A percentile compares a stretch with the other conserved stretches of the same genome.
These are phyloP conservation scores for Aspergillus clavatus DNA, from an alignment of 2,329 filamentous ascomycete species.

Conservation along the genomic window DNA sequence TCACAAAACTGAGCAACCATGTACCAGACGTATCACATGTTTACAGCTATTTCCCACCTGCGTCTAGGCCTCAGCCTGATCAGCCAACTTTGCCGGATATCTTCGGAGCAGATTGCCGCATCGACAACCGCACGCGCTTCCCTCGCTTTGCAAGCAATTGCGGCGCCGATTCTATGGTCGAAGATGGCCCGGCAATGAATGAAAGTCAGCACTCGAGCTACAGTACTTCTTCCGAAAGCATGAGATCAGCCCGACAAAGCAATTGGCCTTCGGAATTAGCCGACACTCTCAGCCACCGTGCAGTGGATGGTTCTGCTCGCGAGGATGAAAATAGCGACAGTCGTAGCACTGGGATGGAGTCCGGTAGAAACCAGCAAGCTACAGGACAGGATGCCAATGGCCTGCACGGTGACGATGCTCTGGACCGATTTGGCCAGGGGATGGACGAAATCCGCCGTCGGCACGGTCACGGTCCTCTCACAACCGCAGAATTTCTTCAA, in stretches of 20 bases:
- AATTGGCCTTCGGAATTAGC: conserved; percentile 9
- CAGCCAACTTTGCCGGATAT: conserved; percentile 25
- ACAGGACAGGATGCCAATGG: conserved; percentile 1
- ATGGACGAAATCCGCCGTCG: conserved; percentile 3
- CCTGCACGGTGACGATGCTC: neutral
- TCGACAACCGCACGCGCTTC: conserved; percentile 6
- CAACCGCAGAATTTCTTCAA: conserved; percentile 20
- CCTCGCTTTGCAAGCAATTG: neutral
- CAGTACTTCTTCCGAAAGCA: neutral
- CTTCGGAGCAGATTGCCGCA: conserved; percentile 23
- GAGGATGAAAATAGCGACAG: conserved; percentile 13
- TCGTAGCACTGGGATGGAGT: conserved; percentile 5
- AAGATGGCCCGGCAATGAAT: neutral
- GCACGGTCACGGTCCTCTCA: conserved; percentile 10
- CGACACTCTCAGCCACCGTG: conserved; percentile 16
- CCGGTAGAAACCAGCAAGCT: conserved; percentile 6
- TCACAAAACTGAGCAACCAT: conserved; percentile 23
- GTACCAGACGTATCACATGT: conserved; percentile 27
- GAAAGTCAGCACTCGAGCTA: neutral
- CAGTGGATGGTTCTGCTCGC: conserved; percentile 16
- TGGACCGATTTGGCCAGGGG: conserved; percentile 3
- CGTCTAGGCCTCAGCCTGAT: conserved; percentile 15
- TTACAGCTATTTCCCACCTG: conserved; percentile 24
- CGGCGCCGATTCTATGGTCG: neutral
- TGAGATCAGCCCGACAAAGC: neutral